Evolutionary conservation across 306 rosid species (phyloP).

Genomic region (Cicer judaicum): DNA sequence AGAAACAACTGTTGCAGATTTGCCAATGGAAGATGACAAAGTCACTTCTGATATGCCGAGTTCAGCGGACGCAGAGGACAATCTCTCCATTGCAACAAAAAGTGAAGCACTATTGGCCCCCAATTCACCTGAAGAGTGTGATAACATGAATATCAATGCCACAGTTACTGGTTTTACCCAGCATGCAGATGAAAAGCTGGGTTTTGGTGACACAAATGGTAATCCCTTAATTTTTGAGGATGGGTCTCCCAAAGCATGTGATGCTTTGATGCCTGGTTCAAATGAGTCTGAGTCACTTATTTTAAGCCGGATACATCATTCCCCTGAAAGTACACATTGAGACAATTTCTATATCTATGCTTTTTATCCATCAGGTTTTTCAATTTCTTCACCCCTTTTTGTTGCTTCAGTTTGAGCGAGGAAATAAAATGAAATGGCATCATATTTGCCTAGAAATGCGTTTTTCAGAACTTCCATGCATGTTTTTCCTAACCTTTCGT

Average conservation of each 20-base stretch:
- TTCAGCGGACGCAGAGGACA: slow-evolving; percentile 53
- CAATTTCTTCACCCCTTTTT: slow-evolving; percentile 45
- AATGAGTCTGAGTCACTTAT: slow-evolving; percentile 98
- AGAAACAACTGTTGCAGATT: slow-evolving; percentile 52
- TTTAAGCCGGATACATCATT: slow-evolving; percentile 99
- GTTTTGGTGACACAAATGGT: slow-evolving; percentile 60
- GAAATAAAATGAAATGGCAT: slow-evolving; percentile 57
- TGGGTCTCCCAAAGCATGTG: slow-evolving; percentile 85
- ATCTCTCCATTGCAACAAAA: slow-evolving; percentile 30
- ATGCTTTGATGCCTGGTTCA: slow-evolving; percentile 85
- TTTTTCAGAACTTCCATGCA: slow-evolving; percentile 39
- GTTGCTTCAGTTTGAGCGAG: slow-evolving; percentile 57
- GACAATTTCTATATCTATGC: slow-evolving; percentile 87
- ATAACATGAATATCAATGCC: slow-evolving; percentile 44
- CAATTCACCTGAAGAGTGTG: slow-evolving; percentile 37
- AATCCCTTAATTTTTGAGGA: slow-evolving; percentile 66
- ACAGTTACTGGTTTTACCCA: slow-evolving; percentile 40
- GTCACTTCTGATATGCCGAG: slow-evolving; percentile 49
- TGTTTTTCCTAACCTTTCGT: slow-evolving; percentile 33
- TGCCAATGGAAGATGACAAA: slow-evolving; percentile 48
- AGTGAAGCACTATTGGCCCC: slow-evolving; percentile 41
- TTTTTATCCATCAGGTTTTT: slow-evolving; percentile 57
- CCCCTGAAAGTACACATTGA: slow-evolving; percentile 99
- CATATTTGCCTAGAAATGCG: slow-evolving; percentile 41
- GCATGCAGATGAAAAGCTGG: slow-evolving; percentile 55